phyloP scores from a whole-genome alignment of 1,284 basidiomycete genomes.

The Mycosarcoma mackinlayi region DNA sequence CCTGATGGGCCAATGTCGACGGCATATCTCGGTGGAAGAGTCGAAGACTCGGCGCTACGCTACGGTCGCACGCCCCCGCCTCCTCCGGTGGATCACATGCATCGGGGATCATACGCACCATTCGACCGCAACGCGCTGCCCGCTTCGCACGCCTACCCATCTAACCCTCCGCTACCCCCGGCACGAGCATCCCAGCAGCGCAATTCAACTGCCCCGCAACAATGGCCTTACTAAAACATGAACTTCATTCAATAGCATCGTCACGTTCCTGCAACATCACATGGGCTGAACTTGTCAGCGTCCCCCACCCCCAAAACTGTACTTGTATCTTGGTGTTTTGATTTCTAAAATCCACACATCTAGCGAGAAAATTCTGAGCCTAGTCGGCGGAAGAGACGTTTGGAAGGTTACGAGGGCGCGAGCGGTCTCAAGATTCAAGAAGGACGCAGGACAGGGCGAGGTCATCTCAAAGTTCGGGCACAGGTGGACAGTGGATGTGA shows the following conservation, averaged over 20 bases:
- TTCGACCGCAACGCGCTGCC: not conserved
- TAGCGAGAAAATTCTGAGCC: too few relatives aligned
- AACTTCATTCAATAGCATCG: too few relatives aligned
- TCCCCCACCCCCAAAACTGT: conserved; percentile 12
- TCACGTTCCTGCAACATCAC: too few relatives aligned
- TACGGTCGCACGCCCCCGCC: not conserved
- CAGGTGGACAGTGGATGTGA: too few relatives aligned
- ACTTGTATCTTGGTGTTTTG: conserved; percentile 17
- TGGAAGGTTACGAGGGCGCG: too few relatives aligned
- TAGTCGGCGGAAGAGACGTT: too few relatives aligned
- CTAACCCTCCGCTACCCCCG: conserved; percentile 3
- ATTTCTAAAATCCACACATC: not conserved
- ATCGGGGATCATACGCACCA: not conserved
- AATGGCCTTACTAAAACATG: conserved; percentile 26
- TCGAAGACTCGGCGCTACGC: not conserved
- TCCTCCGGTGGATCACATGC: not conserved
- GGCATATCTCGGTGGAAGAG: not conserved
- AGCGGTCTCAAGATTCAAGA: too few relatives aligned
- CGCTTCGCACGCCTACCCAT: not conserved
- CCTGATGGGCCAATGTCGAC: not conserved
- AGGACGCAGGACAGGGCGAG: too few relatives aligned
- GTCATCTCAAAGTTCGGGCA: too few relatives aligned
- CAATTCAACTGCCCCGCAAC: not conserved
- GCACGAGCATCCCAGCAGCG: not conserved
- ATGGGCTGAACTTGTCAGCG: too few relatives aligned